Evolutionary conservation across 768 basidiomycete species (phyloP).

Genomic region (Coprinopsis cinerea): DNA sequence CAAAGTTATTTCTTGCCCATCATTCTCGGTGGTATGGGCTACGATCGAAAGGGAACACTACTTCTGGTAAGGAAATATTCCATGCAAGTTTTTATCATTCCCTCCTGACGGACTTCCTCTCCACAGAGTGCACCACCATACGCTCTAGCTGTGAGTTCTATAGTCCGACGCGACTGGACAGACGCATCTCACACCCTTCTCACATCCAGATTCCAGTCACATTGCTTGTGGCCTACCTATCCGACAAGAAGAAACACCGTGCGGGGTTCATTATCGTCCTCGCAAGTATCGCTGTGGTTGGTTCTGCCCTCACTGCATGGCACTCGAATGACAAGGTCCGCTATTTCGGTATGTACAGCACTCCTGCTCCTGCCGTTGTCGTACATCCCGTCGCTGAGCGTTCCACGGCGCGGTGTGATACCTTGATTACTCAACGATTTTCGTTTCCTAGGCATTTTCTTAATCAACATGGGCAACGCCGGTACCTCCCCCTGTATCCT

Average conservation of each 20-base stretch:
- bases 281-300: slow-evolving; percentile 32
- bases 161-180: too few relatives aligned
- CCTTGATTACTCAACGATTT: not conserved
- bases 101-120: too few relatives aligned
- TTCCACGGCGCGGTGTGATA: too few relatives aligned
- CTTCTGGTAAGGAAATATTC: slow-evolving; percentile 30
- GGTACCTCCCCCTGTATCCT: slow-evolving; percentile 38
- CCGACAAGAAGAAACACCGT: slow-evolving; percentile 39
- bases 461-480: slow-evolving; percentile 37
- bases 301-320: slow-evolving; percentile 34
- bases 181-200: too few relatives aligned
- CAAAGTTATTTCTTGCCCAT: slow-evolving; percentile 43
- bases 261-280: slow-evolving; percentile 35
- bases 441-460: slow-evolving; percentile 32
- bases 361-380: too few relatives aligned
- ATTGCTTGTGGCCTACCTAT: slow-evolving; percentile 38
- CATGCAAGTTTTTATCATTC: not conserved
- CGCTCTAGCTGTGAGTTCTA: too few relatives aligned
- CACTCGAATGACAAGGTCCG: slow-evolving; percentile 29
- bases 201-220: slow-evolving; percentile 27
- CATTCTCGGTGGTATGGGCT: slow-evolving; percentile 43
- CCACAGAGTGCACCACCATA: too few relatives aligned
- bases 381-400: not conserved
- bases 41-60: slow-evolving; percentile 28
- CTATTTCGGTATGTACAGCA: slow-evolving; percentile 38